Evolutionary conservation across 1,284 basidiomycete species (phyloP).

Genomic region (Rhodofomes roseus): DNA sequence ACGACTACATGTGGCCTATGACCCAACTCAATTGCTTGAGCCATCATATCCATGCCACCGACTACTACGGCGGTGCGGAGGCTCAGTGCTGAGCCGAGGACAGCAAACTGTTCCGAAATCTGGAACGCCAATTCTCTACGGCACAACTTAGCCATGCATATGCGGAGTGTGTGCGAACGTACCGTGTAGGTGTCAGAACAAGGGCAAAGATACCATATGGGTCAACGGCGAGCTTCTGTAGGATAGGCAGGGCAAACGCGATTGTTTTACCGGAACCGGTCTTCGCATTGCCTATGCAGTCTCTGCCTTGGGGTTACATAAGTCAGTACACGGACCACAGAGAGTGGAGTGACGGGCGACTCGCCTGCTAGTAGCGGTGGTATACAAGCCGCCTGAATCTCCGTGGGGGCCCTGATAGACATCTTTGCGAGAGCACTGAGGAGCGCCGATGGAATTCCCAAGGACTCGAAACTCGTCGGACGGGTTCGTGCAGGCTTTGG

Average conservation of each 20-base stretch:
- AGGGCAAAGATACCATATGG: slow-evolving; percentile 94
- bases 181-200: slow-evolving; percentile 93
- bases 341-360: slow-evolving; percentile 15
- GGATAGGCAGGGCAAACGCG: slow-evolving; percentile 93
- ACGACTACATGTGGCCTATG: slow-evolving; percentile 91
- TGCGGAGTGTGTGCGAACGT: slow-evolving; percentile 17
- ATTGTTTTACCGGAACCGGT: slow-evolving; percentile 98
- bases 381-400: slow-evolving; percentile 89
- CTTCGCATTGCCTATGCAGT: slow-evolving; percentile 97
- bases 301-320: slow-evolving; percentile 54
- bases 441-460: slow-evolving; percentile 76
- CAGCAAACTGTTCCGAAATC: slow-evolving; percentile 93
- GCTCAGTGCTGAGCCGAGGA: slow-evolving; percentile 81
- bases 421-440: slow-evolving; percentile 73
- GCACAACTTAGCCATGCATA: not conserved
- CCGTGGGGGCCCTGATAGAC: slow-evolving; percentile 85
- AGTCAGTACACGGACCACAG: slow-evolving; percentile 12
- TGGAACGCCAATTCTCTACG: slow-evolving; percentile 93
- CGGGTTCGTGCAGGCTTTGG: slow-evolving; percentile 11
- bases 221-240: slow-evolving; percentile 85
- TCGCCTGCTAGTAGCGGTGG: slow-evolving; percentile 81
- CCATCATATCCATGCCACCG: slow-evolving; percentile 98
- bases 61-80: slow-evolving; percentile 87
- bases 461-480: slow-evolving; percentile 52
- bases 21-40: slow-evolving; percentile 86